A percentile compares a stretch with the other conserved stretches of the same genome.
These are phyloP conservation scores for Dioszegia hungarica DNA, from an alignment of 768 basidiomycete genomes.

Conservation along the genomic window DNA sequence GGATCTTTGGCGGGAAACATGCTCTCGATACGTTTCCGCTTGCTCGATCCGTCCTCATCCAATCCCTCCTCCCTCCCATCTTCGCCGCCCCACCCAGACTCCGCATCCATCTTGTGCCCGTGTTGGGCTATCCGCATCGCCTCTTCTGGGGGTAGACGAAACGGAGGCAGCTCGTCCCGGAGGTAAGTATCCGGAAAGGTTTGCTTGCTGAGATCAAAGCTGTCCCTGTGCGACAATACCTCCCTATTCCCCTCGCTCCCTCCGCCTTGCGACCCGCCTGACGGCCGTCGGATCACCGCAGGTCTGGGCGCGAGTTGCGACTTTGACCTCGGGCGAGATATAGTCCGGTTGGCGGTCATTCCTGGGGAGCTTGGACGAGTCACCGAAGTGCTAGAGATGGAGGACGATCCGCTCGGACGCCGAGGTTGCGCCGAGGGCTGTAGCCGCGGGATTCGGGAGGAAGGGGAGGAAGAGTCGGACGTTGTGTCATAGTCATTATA, in stretches of 20 bases:
- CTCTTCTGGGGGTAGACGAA: slow-evolving; percentile 30
- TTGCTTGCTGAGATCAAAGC: slow-evolving; percentile 4
- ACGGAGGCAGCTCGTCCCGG: slow-evolving; percentile 41
- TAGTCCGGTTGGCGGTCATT: not conserved
- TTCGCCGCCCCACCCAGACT: not conserved
- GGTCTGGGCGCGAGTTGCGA: not conserved
- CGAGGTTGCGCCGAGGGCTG: not conserved
- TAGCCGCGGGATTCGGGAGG: not conserved
- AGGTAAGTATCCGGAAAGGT: slow-evolving; percentile 23
- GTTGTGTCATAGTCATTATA: no score
- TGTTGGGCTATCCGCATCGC: slow-evolving; percentile 32
- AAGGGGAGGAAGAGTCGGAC: no score
- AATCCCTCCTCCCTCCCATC: not conserved
- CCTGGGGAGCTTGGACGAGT: not conserved
- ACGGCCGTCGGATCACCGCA: no score
- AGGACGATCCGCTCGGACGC: slow-evolving; percentile 2
- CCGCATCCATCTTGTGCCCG: slow-evolving; percentile 17
- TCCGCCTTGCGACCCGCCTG: not conserved
- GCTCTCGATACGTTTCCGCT: slow-evolving; percentile 5
- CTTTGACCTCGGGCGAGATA: slow-evolving; percentile 1
- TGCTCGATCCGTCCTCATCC: slow-evolving; percentile 4
- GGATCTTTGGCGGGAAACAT: not conserved
- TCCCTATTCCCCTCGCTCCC: not conserved
- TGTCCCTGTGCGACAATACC: slow-evolving; percentile 1
- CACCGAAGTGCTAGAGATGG: not conserved